Evolutionary conservation across 345 rosid species (phyloP).

Genomic region (Pugionium cornutum): DNA sequence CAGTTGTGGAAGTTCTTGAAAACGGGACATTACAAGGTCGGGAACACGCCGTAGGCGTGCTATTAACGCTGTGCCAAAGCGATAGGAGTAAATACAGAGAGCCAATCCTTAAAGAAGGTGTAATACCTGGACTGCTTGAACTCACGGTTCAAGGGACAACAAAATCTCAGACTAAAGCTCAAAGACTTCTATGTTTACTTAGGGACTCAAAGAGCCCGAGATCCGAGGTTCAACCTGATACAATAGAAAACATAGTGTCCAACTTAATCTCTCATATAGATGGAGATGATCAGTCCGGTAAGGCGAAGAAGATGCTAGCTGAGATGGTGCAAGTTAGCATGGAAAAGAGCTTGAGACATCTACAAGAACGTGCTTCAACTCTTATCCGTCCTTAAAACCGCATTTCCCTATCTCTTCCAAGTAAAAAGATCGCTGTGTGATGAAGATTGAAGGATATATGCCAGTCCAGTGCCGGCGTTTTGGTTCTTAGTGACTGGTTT

Average conservation of each 20-base stretch:
- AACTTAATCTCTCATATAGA: constrained; percentile 87
- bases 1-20: constrained; percentile 84
- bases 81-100: constrained; percentile 86
- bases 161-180: constrained; percentile 75
- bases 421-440: not conserved
- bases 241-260: constrained; percentile 84
- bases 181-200: constrained; percentile 64
- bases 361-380: constrained; percentile 89
- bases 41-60: constrained; percentile 83
- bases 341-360: constrained; percentile 95
- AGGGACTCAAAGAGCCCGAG: constrained; percentile 72
- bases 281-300: constrained; percentile 84
- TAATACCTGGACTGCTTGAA: constrained; percentile 93
- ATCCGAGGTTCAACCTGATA: constrained; percentile 77
- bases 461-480: constrained; percentile 39
- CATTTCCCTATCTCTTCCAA: constrained; percentile 7
- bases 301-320: constrained; percentile 93
- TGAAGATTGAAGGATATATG: constrained; percentile 29
- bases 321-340: constrained; percentile 99
- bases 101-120: constrained; percentile 93
- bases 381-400: constrained; percentile 58
- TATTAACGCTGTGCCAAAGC: constrained; percentile 75
- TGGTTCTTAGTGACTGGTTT: constrained; percentile 44
- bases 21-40: constrained; percentile 81
- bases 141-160: constrained; percentile 95